phyloP scores from a whole-genome alignment of 768 basidiomycete species.

The Termitomyces eurrhizus region DNA sequence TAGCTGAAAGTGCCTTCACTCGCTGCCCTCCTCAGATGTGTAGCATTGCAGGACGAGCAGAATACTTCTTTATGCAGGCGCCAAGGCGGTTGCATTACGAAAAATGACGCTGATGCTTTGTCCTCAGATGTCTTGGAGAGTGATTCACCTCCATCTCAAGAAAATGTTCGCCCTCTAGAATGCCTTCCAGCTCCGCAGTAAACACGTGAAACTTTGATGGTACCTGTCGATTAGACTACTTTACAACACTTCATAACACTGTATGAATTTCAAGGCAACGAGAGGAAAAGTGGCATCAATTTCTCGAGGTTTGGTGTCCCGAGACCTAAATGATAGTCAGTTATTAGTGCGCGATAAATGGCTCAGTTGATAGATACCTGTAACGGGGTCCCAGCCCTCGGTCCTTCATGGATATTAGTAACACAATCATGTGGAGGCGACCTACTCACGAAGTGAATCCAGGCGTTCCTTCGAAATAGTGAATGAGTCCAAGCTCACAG shows the following conservation, averaged over 20 bases:
- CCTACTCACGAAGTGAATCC: constrained; percentile 31
- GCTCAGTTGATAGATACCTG: constrained; percentile 18
- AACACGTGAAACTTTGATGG: background rate
- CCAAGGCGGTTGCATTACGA: background rate
- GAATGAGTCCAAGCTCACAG: background rate
- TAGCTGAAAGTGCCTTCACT: constrained; percentile 9
- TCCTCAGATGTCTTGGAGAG: constrained; percentile 1
- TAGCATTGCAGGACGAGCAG: constrained; percentile 3
- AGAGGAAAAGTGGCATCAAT: constrained; percentile 28
- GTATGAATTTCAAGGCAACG: constrained; percentile 24
- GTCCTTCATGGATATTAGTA: constrained; percentile 20
- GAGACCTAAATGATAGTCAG: constrained; percentile 22
- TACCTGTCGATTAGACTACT: background rate
- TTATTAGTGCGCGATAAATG: too few relatives aligned
- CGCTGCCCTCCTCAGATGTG: constrained; percentile 9
- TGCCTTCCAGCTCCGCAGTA: background rate
- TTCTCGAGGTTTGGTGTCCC: constrained; percentile 33
- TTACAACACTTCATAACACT: background rate
- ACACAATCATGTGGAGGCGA: background rate
- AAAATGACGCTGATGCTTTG: background rate
- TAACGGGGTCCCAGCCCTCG: constrained; percentile 40
- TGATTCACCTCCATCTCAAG: background rate
- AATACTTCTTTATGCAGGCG: constrained; percentile 7
- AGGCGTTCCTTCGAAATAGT: constrained; percentile 22
- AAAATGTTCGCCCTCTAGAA: background rate